phyloP scores from a whole-genome alignment of 2,329 filamentous ascomycete genomes.

The Alternaria triticina region DNA sequence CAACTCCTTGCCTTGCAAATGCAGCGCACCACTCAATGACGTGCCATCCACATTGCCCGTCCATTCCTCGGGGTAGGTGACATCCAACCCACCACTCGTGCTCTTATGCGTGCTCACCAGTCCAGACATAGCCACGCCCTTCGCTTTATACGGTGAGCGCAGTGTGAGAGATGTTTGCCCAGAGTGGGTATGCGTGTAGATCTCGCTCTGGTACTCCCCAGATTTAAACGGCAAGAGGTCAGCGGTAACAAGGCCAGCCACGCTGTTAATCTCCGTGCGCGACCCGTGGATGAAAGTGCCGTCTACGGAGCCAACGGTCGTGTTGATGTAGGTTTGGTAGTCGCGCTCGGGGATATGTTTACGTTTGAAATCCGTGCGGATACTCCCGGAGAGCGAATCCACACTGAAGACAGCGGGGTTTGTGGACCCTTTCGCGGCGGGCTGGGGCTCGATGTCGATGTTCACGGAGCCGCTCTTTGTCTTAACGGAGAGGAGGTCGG shows the following conservation, averaged over 20 bases:
- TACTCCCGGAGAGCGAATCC: slow-evolving; percentile 45
- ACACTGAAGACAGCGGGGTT: slow-evolving; percentile 48
- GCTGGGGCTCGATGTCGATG: slow-evolving; percentile 48
- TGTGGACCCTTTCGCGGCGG: slow-evolving; percentile 33
- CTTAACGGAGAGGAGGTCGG: slow-evolving; percentile 49
- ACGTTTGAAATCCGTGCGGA: slow-evolving; percentile 45
- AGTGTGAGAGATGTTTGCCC: slow-evolving; percentile 46
- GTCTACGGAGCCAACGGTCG: slow-evolving; percentile 46
- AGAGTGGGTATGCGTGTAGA: slow-evolving; percentile 45
- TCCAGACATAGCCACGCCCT: slow-evolving; percentile 30
- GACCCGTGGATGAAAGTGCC: slow-evolving; percentile 52
- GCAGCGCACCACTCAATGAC: slow-evolving; percentile 46
- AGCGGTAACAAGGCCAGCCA: slow-evolving; percentile 47
- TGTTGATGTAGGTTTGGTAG: slow-evolving; percentile 50
- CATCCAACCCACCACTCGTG: slow-evolving; percentile 41
- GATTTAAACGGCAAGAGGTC: slow-evolving; percentile 47
- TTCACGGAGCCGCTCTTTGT: slow-evolving; percentile 52
- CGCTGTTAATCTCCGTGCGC: slow-evolving; percentile 43
- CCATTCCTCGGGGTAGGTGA: slow-evolving; percentile 53
- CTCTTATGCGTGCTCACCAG: slow-evolving; percentile 47
- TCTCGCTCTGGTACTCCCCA: slow-evolving; percentile 31
- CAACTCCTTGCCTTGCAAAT: slow-evolving; percentile 48
- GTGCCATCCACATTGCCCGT: slow-evolving; percentile 48
- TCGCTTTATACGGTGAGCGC: slow-evolving; percentile 39
- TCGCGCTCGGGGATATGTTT: slow-evolving; percentile 50